These are phyloP conservation scores for Penicillium steckii DNA, from an alignment of 495 filamentous ascomycete species.

Conservation along the genomic window DNA sequence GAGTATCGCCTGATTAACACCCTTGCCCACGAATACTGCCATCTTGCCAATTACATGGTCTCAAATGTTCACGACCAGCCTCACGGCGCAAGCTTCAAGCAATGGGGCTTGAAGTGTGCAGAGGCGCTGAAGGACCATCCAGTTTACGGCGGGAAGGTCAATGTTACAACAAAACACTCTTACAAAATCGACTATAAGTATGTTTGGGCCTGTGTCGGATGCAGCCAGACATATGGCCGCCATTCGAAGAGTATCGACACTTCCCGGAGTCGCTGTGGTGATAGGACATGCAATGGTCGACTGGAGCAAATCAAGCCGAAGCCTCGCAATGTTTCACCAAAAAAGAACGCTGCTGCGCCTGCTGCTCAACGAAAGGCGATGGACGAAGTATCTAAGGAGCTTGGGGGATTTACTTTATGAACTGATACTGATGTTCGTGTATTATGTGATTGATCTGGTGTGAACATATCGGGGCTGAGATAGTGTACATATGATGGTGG, in stretches of 20 bases:
- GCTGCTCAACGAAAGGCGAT: conserved; percentile 3
- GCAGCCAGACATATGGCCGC: conserved; percentile 65
- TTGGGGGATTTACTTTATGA: conserved; percentile 13
- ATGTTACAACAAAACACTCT: conserved; percentile 80
- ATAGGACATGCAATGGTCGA: conserved; percentile 51
- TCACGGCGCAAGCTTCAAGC: conserved; percentile 82
- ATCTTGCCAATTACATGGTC: conserved; percentile 86
- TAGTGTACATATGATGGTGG: neutral
- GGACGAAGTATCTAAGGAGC: conserved; percentile 11
- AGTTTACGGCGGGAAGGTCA: conserved; percentile 52
- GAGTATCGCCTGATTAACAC: conserved; percentile 79
- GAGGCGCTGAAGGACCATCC: conserved; percentile 42
- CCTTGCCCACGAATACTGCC: conserved; percentile 93
- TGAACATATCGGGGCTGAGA: neutral
- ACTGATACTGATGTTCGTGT: neutral
- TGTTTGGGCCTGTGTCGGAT: conserved; percentile 76
- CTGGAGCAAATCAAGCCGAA: conserved; percentile 79
- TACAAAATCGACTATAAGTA: conserved; percentile 92
- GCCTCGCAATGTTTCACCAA: conserved; percentile 56
- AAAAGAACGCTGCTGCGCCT: conserved; percentile 46
- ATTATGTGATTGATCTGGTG: neutral
- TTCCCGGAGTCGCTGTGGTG: conserved; percentile 62
- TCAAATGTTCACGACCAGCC: conserved; percentile 63
- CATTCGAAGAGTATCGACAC: conserved; percentile 83
- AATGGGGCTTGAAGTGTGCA: conserved; percentile 56